Conservation (phyloP, 2,329 filamentous ascomycete species). For the Colletotrichum liaoningense region DNA sequence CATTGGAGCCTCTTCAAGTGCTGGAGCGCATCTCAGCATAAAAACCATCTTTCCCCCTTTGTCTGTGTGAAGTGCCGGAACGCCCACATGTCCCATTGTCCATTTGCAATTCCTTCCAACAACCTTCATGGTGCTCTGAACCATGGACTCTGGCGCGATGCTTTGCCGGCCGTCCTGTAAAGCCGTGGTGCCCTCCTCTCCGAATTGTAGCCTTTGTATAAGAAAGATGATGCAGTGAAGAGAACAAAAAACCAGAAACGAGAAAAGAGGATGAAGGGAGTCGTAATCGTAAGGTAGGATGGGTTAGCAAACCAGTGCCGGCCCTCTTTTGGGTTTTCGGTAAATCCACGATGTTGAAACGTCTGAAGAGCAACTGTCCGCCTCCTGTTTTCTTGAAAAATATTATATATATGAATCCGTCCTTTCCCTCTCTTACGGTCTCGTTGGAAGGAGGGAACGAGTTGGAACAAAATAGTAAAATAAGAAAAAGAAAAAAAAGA, state of each 20-base stretch:
- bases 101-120: not conserved
- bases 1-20: not conserved
- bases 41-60: not conserved
- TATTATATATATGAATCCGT: not conserved
- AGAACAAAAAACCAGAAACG: not conserved
- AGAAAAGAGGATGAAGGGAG: not conserved
- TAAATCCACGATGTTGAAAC: not conserved
- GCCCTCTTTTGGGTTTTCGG: not conserved
- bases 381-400: not conserved
- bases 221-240: not conserved
- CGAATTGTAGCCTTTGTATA: not conserved
- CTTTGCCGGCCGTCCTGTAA: constrained; percentile 6
- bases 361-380: not conserved
- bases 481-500: not conserved
- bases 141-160: not conserved
- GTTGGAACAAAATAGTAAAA: not conserved
- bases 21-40: not conserved
- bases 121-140: too few relatives aligned
- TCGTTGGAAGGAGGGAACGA: too few relatives aligned
- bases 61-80: not conserved
- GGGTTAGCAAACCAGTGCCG: constrained; percentile 22
- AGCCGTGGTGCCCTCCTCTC: not conserved
- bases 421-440: not conserved
- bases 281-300: constrained; percentile 18
- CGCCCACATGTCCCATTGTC: not conserved